phyloP scores from a whole-genome alignment of 371 early-diverging fungal genomes.

The Nematocida sp. region DNA sequence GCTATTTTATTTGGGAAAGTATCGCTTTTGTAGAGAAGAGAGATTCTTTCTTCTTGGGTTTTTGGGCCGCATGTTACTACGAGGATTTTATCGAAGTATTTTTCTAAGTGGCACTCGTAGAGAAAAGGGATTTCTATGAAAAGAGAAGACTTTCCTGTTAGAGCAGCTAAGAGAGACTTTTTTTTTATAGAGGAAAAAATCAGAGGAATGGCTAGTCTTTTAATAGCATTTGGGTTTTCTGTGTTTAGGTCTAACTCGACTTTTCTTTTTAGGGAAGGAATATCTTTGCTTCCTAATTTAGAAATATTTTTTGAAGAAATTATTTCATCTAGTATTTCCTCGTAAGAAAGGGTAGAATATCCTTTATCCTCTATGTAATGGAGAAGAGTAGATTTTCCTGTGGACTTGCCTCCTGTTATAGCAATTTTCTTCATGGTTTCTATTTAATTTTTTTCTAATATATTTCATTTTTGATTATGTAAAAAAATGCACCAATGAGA shows the following conservation, averaged over 20 bases:
- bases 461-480: neutral
- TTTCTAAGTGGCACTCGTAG: conserved; percentile 41
- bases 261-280: neutral
- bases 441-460: neutral
- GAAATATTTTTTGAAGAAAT: too few species aligned
- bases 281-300: too few species aligned
- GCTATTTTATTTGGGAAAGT: neutral
- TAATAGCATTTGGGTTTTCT: neutral
- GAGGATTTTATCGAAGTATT: conserved; percentile 14
- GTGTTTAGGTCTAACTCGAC: conserved; percentile 8
- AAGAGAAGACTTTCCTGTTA: conserved; percentile 3
- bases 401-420: conserved; percentile 41
- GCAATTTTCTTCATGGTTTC: conserved; percentile 47
- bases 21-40: neutral
- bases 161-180: neutral
- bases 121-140: conserved; percentile 46
- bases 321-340: neutral
- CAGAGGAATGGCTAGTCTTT: neutral
- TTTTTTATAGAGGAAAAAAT: conserved; percentile 3
- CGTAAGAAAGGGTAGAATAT: neutral
- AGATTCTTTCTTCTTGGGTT: conserved; percentile 47
- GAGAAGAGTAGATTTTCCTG: conserved; percentile 33
- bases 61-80: conserved; percentile 55
- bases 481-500: conserved; percentile 15
- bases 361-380: conserved; percentile 42